A percentile compares a stretch with the other conserved stretches of the same genome.
These are phyloP conservation scores for Fusarium secorum DNA, from an alignment of 2,329 filamentous ascomycete species.

Conservation along the genomic window DNA sequence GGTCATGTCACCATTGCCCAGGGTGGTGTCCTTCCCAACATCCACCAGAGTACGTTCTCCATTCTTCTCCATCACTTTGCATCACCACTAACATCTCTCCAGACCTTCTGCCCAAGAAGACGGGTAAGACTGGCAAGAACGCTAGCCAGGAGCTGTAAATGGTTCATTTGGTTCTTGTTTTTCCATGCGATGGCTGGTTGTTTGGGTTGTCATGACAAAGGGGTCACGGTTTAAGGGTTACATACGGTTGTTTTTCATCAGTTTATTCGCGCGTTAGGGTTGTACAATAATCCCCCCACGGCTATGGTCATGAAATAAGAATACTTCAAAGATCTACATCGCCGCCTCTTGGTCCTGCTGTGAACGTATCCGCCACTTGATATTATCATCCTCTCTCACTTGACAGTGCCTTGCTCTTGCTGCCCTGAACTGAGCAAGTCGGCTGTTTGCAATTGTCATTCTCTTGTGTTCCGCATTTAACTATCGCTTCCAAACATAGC, in stretches of 20 bases:
- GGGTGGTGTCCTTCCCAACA: conserved; percentile 96
- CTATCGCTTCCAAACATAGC: neutral
- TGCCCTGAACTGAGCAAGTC: neutral
- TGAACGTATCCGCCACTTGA: neutral
- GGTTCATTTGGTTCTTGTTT: conserved; percentile 56
- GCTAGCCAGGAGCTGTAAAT: conserved; percentile 92
- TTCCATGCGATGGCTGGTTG: conserved; percentile 66
- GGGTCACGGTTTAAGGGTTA: conserved; percentile 79
- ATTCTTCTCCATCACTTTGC: neutral
- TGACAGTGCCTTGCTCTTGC: neutral
- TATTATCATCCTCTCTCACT: too few relatives aligned
- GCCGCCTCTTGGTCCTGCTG: neutral
- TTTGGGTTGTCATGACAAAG: conserved; percentile 83
- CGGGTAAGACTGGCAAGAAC: conserved; percentile 90
- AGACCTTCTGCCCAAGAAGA: conserved; percentile 99
- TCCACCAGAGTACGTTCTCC: conserved; percentile 84
- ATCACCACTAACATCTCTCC: conserved; percentile 50
- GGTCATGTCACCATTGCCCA: conserved; percentile 97
- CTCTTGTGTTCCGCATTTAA: neutral
- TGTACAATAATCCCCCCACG: conserved; percentile 78
- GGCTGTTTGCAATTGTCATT: too few relatives aligned
- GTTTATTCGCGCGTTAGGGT: conserved; percentile 64
- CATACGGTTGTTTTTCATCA: conserved; percentile 63
- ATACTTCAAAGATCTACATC: conserved; percentile 54
- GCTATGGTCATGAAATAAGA: conserved; percentile 72